Evolutionary conservation across 2,329 filamentous ascomycete species (phyloP), one percentile per base, ranked within the genome.

Genomic region (Pestalotiopsis sp.): DNA sequence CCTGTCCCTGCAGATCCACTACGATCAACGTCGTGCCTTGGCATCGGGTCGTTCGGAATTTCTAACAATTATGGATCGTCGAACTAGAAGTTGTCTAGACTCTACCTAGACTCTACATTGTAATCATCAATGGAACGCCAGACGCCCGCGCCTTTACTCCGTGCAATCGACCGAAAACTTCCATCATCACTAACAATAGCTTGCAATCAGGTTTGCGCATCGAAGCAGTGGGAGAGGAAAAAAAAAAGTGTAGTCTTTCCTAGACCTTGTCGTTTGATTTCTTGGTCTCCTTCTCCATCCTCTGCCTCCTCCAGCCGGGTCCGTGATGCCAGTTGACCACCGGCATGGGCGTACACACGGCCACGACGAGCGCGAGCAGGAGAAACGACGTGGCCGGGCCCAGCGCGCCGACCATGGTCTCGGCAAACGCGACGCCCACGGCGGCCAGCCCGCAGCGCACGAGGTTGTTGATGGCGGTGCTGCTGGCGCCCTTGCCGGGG

Each of bases 391-490:
- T 39, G 3, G 45, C 70, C 2, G 69, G 58, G 1, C 73, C 72
- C 3, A 72, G 4, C 1, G 27, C 14, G 11, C 20, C 4, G 39
- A 72, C 69, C 67, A 76, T 68, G 0, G 36, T 59, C 41, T 75
- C 72, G 4, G 74, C 62, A 14, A 73, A 49, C 2, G 70, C 72
- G 2, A 78, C 77, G 9, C 76, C 78, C 0, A 72, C 65, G 6
- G 78, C 78, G 1, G 75, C 78, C 3, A 79, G 58, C 14, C 71
- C 69, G 36, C 78, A 79, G 9, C 78, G 73, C 23, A 75, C 75
- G 64, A 80, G 67, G 69, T 80, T 80, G 65, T 80, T 80, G 36
- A 78, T 72, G 1, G 79, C 79, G 0, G 78, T 80, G 23, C 72
- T 74, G 23, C 77, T 75, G 2, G 79, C 78, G 2, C 75, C 74